phyloP scores from a whole-genome alignment of 2,329 filamentous ascomycete species.

The Fusarium sp. region DNA sequence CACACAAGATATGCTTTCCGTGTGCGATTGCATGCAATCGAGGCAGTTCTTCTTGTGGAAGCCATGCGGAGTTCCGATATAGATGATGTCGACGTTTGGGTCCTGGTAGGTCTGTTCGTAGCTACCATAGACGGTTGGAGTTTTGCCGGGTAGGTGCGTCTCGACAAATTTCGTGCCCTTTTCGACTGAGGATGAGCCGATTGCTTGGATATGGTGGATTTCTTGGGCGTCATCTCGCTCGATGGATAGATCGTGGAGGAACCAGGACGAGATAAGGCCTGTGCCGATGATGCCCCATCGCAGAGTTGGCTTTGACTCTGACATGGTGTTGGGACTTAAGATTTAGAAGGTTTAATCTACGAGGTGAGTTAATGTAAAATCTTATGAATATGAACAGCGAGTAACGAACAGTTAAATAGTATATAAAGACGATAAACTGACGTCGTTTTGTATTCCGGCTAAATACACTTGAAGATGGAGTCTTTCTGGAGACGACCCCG shows the following conservation, averaged over 20 bases:
- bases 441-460: background rate
- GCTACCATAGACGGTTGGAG: slow-evolving; percentile 55
- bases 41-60: slow-evolving; percentile 60
- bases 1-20: slow-evolving; percentile 61
- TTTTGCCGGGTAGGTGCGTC: slow-evolving; percentile 2
- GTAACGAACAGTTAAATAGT: background rate
- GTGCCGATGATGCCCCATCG: slow-evolving; percentile 58
- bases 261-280: slow-evolving; percentile 61
- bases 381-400: background rate
- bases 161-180: slow-evolving; percentile 50
- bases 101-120: slow-evolving; percentile 59
- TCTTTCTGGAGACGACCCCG: background rate
- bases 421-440: background rate
- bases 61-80: slow-evolving; percentile 61
- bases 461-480: background rate
- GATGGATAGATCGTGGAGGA: slow-evolving; percentile 58
- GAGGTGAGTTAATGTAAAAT: too few relatives aligned
- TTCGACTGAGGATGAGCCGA: slow-evolving; percentile 56
- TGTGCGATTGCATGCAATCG: slow-evolving; percentile 57
- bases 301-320: slow-evolving; percentile 44
- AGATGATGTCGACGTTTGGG: slow-evolving; percentile 59
- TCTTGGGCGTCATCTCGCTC: slow-evolving; percentile 53
- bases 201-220: slow-evolving; percentile 58
- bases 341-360: background rate
- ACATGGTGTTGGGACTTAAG: background rate